Base-by-base conservation (phyloP, 2,329 filamentous ascomycete species). In the Ceratocystiopsis minuta region DNA sequence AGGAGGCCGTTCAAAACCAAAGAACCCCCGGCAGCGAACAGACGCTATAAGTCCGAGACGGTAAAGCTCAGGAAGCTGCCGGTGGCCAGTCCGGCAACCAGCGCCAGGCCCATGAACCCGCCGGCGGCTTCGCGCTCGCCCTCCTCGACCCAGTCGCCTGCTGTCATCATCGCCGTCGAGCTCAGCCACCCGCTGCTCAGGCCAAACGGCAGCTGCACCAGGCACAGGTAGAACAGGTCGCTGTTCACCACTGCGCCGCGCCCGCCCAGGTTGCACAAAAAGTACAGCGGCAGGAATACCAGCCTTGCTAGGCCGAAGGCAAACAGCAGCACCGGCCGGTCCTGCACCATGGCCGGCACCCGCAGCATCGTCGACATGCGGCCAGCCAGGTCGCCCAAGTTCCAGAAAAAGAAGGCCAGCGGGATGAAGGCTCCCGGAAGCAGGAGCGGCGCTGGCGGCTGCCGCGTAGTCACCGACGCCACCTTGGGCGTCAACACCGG, bases 11-110 rank as follows among this genome's bases (percentile, higher is more conserved):
- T 14, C 16, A 36, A 36, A 15, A 16, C 5, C 6, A 37, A 33
- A 39, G 17, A 33, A 9, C 35, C 24, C 10, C 38, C 28, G 31
- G 13, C 12, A 3, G 4, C 16, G 15, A 32, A 17, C 24, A 3
- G 18, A 31, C 7, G 35, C 55, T 48, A 68, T 39, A 70, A 57
- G 6, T 63, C 64, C 0, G 78, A 70, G 47, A 75, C 74, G 11
- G 76, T 67, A 59, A 96, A 98, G 57, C 87, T 96, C 56, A 92
- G 58, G 52, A 96, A 59, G 60, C 88, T 96, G n/a, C 90, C 90
- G 18, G 69, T 67, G 2, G 85, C 74, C 59, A 96, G 61, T 0
- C 90, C 90, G 6, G 72, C 75, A 16, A 95, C 83, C n/a, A 96
- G 71, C 57, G 80, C 85, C 48, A 95, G 59, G 4, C 82, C 80